phyloP scores from a whole-genome alignment of 1,139 yeast species.

The Magnusiomyces magnusii region DNA sequence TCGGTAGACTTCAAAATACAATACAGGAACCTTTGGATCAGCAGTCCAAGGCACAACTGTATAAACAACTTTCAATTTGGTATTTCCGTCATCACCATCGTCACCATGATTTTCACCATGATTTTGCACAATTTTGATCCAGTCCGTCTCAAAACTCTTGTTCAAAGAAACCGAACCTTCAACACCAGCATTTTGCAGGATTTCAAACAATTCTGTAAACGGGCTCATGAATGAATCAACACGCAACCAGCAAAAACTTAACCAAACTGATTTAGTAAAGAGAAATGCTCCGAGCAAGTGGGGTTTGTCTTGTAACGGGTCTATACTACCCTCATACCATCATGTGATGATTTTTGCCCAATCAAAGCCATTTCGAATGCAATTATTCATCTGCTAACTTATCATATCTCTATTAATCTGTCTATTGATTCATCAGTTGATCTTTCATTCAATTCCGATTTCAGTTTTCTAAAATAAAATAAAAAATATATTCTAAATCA shows the following conservation, averaged over 20 bases:
- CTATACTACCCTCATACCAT: too few species aligned
- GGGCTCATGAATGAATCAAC: too few species aligned
- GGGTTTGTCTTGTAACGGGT: too few species aligned
- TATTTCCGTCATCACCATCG: not conserved
- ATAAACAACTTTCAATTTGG: not conserved
- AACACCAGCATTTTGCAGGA: not conserved
- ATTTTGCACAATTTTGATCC: not conserved
- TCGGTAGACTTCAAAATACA: conserved; percentile 1
- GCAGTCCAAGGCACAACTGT: conserved; percentile 4
- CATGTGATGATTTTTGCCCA: too few species aligned
- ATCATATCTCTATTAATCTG: too few species aligned
- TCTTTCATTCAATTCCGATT: not conserved
- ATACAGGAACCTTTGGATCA: conserved; percentile 2
- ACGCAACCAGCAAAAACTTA: too few species aligned
- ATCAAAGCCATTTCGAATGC: too few species aligned
- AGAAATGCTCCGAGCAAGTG: too few species aligned
- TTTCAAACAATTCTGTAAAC: not conserved
- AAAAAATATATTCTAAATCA: not conserved
- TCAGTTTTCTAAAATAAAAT: too few species aligned
- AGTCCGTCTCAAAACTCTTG: not conserved
- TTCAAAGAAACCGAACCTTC: not conserved
- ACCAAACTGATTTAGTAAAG: too few species aligned
- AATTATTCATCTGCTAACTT: too few species aligned
- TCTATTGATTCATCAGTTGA: not conserved
- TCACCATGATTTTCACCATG: not conserved